Base-by-base conservation (phyloP, 768 basidiomycete species). In the Lactarius hengduanensis region DNA sequence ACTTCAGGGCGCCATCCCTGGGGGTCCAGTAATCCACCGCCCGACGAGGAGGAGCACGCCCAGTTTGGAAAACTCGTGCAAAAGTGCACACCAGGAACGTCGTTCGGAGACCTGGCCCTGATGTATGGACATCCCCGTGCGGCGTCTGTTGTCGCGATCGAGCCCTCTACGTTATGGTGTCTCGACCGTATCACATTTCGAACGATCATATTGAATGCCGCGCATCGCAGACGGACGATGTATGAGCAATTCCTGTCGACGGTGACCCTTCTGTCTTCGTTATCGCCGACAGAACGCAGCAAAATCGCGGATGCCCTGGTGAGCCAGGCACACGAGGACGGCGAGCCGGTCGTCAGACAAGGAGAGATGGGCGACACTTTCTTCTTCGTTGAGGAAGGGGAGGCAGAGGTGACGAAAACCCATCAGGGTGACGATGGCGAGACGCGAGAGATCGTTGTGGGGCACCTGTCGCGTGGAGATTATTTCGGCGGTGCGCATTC, bases 71-170 rank as follows among this genome's bases (percentile, higher is more conserved):
- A 84, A 66, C 87, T 90, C 74, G 97, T 98, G 1, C 86, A 88
- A 61, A 90, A 92, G 65, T 94, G 91, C 81, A 83, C 81, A 55
- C 87, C 92, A 1, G 94, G 95, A 4, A 86, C 83, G 66, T 94
- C 90, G 54, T 98, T 98, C 67, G 97, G 97, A 54, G 96, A 99
- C 78, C 83, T 99, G 63, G 97, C 97, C 36, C 80, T 99, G 71
- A 98, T 99, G 96, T 96, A 99, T 78, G 94, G 94, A 40, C 95
- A 96, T 71, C 92, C 93, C 47, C 92, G 97, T 38, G 94, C 94
- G 22, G 97, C 97, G 18, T 95, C 94, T 9, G 96, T 98, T 54
- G 79, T 97, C 43, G 88, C 96, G 11, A 85, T 90, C 55, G 88
- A 92, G 64, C 80, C 85, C 1, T 92, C 88, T 30, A 94, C 90